These are phyloP conservation scores for Ogataea sp. DNA, from an alignment of 805 yeast species.

Conservation along the genomic window DNA sequence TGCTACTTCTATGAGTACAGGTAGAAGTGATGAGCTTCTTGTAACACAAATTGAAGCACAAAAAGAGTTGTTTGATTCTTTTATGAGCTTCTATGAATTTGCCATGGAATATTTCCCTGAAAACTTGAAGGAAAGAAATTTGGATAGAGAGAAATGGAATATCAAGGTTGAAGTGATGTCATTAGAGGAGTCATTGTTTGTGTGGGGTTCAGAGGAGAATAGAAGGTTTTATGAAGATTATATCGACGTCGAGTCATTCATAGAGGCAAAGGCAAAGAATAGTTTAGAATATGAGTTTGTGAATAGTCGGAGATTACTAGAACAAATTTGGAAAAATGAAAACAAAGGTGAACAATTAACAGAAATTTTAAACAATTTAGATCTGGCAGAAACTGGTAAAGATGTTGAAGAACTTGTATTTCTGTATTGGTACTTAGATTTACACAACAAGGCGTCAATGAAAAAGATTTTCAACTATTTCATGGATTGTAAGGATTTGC, in stretches of 20 bases:
- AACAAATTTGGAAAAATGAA: background rate
- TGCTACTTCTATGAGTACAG: slow-evolving; percentile 58
- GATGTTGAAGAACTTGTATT: slow-evolving; percentile 41
- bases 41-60: slow-evolving; percentile 19
- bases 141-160: slow-evolving; percentile 20
- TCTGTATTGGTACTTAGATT: slow-evolving; percentile 38
- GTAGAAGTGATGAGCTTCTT: slow-evolving; percentile 38
- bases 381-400: slow-evolving; percentile 34
- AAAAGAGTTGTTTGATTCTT: slow-evolving; percentile 28
- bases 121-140: slow-evolving; percentile 28
- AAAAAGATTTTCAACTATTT: slow-evolving; percentile 53
- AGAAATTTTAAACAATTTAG: slow-evolving; percentile 10
- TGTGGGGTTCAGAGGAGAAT: slow-evolving; percentile 66
- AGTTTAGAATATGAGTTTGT: background rate
- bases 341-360: slow-evolving; percentile 10
- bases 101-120: slow-evolving; percentile 33
- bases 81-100: slow-evolving; percentile 32
- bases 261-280: background rate
- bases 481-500: slow-evolving; percentile 36
- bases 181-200: slow-evolving; percentile 8
- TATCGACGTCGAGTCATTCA: slow-evolving; percentile 27
- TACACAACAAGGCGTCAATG: slow-evolving; percentile 68
- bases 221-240: slow-evolving; percentile 53
- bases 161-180: slow-evolving; percentile 13
- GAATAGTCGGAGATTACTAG: background rate